Evolutionary conservation across 805 yeast genomes (phyloP).

Genomic region (Metschnikowia chrysomelidarum): DNA sequence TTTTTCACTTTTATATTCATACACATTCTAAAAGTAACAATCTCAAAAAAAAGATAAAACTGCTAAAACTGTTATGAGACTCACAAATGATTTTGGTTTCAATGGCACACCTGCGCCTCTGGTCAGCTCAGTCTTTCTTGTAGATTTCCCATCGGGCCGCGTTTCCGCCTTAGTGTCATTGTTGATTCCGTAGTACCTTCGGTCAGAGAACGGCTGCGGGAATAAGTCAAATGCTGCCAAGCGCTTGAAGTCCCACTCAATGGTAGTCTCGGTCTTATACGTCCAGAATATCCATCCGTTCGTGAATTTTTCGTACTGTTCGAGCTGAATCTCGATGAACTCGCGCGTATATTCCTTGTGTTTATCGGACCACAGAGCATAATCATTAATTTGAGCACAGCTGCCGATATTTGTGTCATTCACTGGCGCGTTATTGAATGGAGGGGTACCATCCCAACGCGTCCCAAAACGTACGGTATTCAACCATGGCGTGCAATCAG

Average conservation of each 20-base stretch:
- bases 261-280: conserved; percentile 61
- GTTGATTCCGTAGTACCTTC: conserved; percentile 32
- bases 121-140: too few relatives aligned
- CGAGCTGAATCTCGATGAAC: conserved; percentile 60
- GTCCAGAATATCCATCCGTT: conserved; percentile 73
- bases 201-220: conserved; percentile 53
- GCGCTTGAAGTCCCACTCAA: conserved; percentile 64
- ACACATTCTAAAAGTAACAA: too few relatives aligned
- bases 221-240: conserved; percentile 51
- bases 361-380: conserved; percentile 34
- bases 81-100: too few relatives aligned
- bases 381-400: conserved; percentile 43
- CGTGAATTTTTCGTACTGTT: conserved; percentile 43
- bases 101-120: too few relatives aligned
- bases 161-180: conserved; percentile 28
- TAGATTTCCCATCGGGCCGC: too few relatives aligned
- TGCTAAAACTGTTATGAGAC: too few relatives aligned
- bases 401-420: conserved; percentile 32
- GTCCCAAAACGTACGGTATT: conserved; percentile 15
- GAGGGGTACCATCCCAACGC: conserved; percentile 16
- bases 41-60: too few relatives aligned
- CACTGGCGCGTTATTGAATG: conserved; percentile 13
- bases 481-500: conserved; percentile 35
- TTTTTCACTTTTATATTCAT: too few relatives aligned
- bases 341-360: conserved; percentile 47